phyloP scores from a whole-genome alignment of 148 eudicot genomes.

The Dianthus caryophyllus region DNA sequence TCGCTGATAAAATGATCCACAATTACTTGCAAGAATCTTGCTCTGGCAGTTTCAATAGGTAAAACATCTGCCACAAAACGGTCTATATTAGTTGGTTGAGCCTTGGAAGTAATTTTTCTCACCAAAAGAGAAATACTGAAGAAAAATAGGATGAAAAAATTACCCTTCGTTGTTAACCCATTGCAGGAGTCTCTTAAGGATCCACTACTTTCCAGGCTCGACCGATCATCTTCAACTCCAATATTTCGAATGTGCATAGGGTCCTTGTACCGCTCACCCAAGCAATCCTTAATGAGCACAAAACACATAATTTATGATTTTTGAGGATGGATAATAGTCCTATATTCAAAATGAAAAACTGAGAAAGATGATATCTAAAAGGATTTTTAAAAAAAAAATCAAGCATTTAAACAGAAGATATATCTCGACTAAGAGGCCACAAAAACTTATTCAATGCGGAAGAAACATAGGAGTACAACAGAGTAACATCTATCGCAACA shows the following conservation, averaged over 20 bases:
- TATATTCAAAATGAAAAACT: not conserved
- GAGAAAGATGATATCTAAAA: not conserved
- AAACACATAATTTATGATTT: not conserved
- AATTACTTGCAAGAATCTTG: slow-evolving; percentile 71
- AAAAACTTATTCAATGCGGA: not conserved
- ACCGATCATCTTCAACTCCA: slow-evolving; percentile 66
- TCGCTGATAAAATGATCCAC: slow-evolving; percentile 66
- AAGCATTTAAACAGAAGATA: not conserved
- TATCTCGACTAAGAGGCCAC: not conserved
- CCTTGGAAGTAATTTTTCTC: not conserved
- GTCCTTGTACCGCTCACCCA: slow-evolving; percentile 62
- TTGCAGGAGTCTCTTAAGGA: slow-evolving; percentile 46
- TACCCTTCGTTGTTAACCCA: slow-evolving; percentile 55
- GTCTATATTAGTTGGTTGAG: slow-evolving; percentile 5
- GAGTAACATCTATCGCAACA: too few species aligned
- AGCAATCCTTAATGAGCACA: slow-evolving; percentile 52
- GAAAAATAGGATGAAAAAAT: slow-evolving; percentile 15
- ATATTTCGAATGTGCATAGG: slow-evolving; percentile 49
- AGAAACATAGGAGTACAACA: not conserved
- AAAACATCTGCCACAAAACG: slow-evolving; percentile 51
- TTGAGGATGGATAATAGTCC: not conserved
- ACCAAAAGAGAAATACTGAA: not conserved
- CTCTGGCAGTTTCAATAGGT: slow-evolving; percentile 81
- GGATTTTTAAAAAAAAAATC: not conserved
- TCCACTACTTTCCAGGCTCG: slow-evolving; percentile 67